Conservation (phyloP, 257 asterid genomes). For the Leptodermis oblonga region DNA sequence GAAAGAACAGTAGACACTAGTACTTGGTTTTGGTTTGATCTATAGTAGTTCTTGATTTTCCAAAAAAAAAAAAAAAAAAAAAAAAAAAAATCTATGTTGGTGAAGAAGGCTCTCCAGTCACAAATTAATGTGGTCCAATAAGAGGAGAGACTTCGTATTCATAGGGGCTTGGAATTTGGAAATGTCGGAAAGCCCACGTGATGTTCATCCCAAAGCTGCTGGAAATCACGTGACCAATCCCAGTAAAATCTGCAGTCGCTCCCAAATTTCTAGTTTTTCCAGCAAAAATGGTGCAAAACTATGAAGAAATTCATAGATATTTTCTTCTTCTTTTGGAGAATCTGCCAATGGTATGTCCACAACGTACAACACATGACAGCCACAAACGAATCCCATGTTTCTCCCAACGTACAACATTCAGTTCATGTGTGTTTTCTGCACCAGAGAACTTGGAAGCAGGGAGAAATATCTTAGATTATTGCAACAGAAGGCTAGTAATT, state of each 20-base stretch:
- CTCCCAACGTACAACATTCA: not conserved
- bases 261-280: too few species aligned
- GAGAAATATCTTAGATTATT: too few species aligned
- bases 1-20: too few species aligned
- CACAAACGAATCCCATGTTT: not conserved
- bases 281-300: not conserved
- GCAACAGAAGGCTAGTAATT: too few species aligned
- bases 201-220: slow-evolving; percentile 16
- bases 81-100: too few species aligned
- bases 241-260: not conserved
- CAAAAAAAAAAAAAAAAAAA: too few species aligned
- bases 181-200: slow-evolving; percentile 7
- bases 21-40: too few species aligned
- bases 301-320: too few species aligned
- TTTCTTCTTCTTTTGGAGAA: not conserved
- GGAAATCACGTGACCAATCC: slow-evolving; percentile 8
- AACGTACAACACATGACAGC: not conserved
- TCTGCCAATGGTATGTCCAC: not conserved
- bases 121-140: not conserved
- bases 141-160: too few species aligned
- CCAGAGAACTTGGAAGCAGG: not conserved
- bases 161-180: too few species aligned
- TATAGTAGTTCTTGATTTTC: too few species aligned
- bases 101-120: too few species aligned
- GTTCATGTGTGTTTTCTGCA: not conserved